Percentiles rank a stretch among this genome's conserved stretches.
These are phyloP conservation scores for Trichophaea hybrida DNA, from an alignment of 2,329 filamentous ascomycete species.

Conservation along the genomic window DNA sequence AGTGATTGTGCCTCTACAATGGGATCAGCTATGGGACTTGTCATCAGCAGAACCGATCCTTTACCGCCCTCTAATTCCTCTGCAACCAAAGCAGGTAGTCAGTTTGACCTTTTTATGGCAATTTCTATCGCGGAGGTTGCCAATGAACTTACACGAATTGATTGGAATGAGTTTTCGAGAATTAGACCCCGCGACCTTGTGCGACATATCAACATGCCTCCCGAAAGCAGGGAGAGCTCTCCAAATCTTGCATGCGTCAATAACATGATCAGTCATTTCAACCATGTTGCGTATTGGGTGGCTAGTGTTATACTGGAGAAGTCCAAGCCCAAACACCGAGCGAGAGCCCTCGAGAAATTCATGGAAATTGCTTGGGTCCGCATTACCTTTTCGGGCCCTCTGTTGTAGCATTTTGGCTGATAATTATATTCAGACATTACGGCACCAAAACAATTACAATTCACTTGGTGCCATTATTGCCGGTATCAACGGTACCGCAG, in stretches of 20 bases:
- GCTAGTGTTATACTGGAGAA: slow-evolving; percentile 72
- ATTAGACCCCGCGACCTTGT: slow-evolving; percentile 88
- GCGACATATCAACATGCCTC: slow-evolving; percentile 67
- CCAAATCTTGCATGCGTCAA: slow-evolving; percentile 73
- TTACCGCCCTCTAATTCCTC: neutral
- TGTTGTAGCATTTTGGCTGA: neutral
- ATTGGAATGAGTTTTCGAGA: slow-evolving; percentile 96
- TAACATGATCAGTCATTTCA: slow-evolving; percentile 87
- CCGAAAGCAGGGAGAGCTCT: slow-evolving; percentile 57
- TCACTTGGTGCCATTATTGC: slow-evolving; percentile 86
- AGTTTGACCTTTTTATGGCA: slow-evolving; percentile 84
- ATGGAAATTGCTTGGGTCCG: slow-evolving; percentile 62
- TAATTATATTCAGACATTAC: slow-evolving; percentile 46
- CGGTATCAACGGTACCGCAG: slow-evolving; percentile 74
- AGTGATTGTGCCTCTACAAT: neutral
- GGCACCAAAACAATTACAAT: slow-evolving; percentile 93
- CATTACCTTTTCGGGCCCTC: neutral
- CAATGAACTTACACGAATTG: slow-evolving; percentile 82
- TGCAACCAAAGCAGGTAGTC: slow-evolving; percentile 28
- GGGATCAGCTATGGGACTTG: neutral
- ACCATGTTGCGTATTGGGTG: slow-evolving; percentile 70
- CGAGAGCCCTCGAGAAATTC: slow-evolving; percentile 83
- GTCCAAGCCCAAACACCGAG: slow-evolving; percentile 91
- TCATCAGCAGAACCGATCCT: slow-evolving; percentile 1
- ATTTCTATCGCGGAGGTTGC: slow-evolving; percentile 73